Percentiles rank a stretch among this genome's conserved stretches.
phyloP scores from a whole-genome alignment of 345 rosid species.

The Melaleuca quinquenervia region DNA sequence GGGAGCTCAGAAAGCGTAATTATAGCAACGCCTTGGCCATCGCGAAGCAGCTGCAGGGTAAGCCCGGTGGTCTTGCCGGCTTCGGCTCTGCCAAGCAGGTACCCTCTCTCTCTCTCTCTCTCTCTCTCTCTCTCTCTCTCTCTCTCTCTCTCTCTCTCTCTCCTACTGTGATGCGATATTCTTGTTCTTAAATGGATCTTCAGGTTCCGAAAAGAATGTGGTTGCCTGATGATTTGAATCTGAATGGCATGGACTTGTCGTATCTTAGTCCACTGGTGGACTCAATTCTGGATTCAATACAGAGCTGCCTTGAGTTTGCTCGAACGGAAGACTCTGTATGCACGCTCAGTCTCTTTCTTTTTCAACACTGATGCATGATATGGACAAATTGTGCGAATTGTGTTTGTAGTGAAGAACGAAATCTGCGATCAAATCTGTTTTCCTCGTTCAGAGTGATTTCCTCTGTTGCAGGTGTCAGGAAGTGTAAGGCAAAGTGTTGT shows the following conservation, averaged over 20 bases:
- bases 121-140: neutral
- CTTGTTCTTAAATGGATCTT: neutral
- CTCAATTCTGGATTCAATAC: conserved; percentile 19
- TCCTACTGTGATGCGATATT: neutral
- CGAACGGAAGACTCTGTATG: conserved; percentile 1
- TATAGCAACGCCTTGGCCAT: conserved; percentile 25
- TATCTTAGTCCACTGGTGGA: conserved; percentile 14
- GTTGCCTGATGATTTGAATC: conserved; percentile 15
- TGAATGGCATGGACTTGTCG: conserved; percentile 6
- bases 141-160: neutral
- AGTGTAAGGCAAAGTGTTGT: neutral
- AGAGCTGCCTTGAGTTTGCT: conserved; percentile 15
- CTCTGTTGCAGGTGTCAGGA: conserved; percentile 1
- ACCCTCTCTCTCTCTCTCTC: neutral
- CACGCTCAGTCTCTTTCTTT: neutral
- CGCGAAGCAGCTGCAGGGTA: conserved; percentile 32
- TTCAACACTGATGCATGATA: neutral
- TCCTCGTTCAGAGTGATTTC: neutral
- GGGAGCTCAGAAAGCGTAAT: conserved; percentile 32
- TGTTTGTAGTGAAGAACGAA: neutral
- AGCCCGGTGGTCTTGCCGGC: conserved; percentile 30
- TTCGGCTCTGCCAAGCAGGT: conserved; percentile 46
- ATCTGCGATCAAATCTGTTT: neutral
- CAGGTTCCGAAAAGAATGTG: conserved; percentile 33
- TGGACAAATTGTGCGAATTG: neutral